Evolutionary conservation across 495 filamentous ascomycete species (phyloP).

Genomic region (Penicillium antarcticum): DNA sequence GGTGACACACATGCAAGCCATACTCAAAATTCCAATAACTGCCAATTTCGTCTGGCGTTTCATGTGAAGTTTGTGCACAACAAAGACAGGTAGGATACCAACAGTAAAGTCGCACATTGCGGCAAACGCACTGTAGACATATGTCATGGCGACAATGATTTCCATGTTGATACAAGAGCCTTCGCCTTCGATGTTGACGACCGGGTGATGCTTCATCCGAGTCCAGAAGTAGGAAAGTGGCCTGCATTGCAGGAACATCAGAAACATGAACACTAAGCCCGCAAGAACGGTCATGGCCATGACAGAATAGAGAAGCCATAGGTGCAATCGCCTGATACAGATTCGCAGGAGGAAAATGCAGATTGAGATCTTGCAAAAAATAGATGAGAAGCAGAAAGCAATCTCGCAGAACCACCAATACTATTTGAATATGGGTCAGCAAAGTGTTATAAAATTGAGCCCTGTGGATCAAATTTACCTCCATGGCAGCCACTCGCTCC

Average conservation of each 20-base stretch:
- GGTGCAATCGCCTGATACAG: slow-evolving; percentile 32
- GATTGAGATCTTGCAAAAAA: slow-evolving; percentile 41
- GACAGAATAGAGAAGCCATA: slow-evolving; percentile 36
- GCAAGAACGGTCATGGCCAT: slow-evolving; percentile 33
- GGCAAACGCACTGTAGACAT: slow-evolving; percentile 41
- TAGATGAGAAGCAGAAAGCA: slow-evolving; percentile 40
- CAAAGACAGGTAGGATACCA: slow-evolving; percentile 37
- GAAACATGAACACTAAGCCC: slow-evolving; percentile 37
- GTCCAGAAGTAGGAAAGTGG: slow-evolving; percentile 43
- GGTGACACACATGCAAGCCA: slow-evolving; percentile 41
- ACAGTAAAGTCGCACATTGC: slow-evolving; percentile 43
- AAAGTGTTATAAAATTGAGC: neutral
- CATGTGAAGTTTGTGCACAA: slow-evolving; percentile 36
- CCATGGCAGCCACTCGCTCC: slow-evolving; percentile 15
- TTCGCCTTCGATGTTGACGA: slow-evolving; percentile 4
- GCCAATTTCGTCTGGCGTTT: slow-evolving; percentile 34
- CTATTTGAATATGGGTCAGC: slow-evolving; percentile 16
- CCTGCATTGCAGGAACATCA: slow-evolving; percentile 43
- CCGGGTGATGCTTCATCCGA: slow-evolving; percentile 21
- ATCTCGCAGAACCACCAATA: slow-evolving; percentile 47
- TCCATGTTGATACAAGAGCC: slow-evolving; percentile 39
- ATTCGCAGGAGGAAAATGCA: slow-evolving; percentile 48
- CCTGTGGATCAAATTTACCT: neutral
- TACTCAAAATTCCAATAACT: slow-evolving; percentile 37
- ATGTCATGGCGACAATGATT: slow-evolving; percentile 38